Percentiles rank a stretch among this genome's conserved stretches.
Conservation (phyloP, 768 basidiomycete species). For the Mycena albidolilacea region DNA sequence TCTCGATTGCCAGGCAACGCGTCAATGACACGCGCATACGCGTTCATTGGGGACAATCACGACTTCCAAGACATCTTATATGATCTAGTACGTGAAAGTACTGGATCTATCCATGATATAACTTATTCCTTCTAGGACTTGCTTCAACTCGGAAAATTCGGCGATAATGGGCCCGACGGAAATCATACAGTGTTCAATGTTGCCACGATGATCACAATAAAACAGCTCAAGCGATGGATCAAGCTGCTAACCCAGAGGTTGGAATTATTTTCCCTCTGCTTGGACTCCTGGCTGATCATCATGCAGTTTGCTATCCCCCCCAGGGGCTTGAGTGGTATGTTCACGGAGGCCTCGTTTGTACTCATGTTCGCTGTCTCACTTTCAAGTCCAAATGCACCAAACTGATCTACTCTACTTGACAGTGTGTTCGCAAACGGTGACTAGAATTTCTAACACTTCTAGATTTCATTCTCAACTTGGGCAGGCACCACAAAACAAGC, state of each 20-base stretch:
- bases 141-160: conserved; percentile 29
- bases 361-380: conserved; percentile 4
- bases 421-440: conserved; percentile 34
- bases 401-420: background rate
- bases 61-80: conserved; percentile 30
- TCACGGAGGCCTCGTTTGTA: conserved; percentile 7
- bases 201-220: conserved; percentile 21
- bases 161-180: conserved; percentile 32
- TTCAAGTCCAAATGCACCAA: background rate
- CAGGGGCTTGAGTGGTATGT: conserved; percentile 15
- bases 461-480: conserved; percentile 11
- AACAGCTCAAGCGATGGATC: conserved; percentile 20
- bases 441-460: background rate
- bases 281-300: background rate
- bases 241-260: conserved; percentile 27
- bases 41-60: conserved; percentile 34
- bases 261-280: background rate
- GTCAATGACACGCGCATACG: conserved; percentile 33
- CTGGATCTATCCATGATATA: background rate
- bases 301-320: conserved; percentile 19
- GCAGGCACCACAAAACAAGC: conserved; percentile 33
- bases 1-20: conserved; percentile 27
- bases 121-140: conserved; percentile 20
- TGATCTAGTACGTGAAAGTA: conserved; percentile 16
- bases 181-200: conserved; percentile 34